These are phyloP conservation scores for Takashimella koratensis DNA, from an alignment of 1,284 basidiomycete species.

Conservation along the genomic window DNA sequence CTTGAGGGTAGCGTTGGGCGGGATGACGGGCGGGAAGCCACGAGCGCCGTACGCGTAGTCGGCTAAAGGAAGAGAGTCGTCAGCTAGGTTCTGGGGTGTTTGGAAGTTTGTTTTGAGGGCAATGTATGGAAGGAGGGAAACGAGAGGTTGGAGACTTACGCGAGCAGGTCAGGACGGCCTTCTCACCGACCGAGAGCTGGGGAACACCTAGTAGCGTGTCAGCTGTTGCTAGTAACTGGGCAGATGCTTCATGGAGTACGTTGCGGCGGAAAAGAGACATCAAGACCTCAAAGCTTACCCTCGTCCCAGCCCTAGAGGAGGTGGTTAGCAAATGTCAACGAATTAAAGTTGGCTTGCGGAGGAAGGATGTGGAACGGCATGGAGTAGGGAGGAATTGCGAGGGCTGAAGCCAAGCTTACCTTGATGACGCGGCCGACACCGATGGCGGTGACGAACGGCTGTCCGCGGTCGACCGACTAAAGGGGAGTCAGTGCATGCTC, in stretches of 20 bases:
- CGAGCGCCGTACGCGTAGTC: slow-evolving; percentile 41
- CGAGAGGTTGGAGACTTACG: slow-evolving; percentile 16
- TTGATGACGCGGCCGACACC: slow-evolving; percentile 74
- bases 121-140: background rate
- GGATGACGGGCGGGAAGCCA: slow-evolving; percentile 73
- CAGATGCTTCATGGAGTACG: slow-evolving; percentile 17
- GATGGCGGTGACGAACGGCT: slow-evolving; percentile 70
- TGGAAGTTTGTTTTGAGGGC: too few species aligned
- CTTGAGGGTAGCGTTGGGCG: slow-evolving; percentile 66
- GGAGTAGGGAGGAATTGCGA: too few species aligned
- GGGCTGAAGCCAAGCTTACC: slow-evolving; percentile 15
- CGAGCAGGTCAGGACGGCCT: slow-evolving; percentile 60
- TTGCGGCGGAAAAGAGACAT: too few species aligned
- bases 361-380: too few species aligned
- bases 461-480: slow-evolving; percentile 49
- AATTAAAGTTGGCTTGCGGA: too few species aligned
- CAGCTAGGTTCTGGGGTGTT: too few species aligned
- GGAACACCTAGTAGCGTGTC: slow-evolving; percentile 61
- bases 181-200: slow-evolving; percentile 71
- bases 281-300: slow-evolving; percentile 64
- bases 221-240: background rate
- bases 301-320: slow-evolving; percentile 72
- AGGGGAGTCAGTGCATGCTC: too few species aligned
- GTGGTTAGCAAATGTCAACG: slow-evolving; percentile 16
- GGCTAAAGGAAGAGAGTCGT: slow-evolving; percentile 13